These are phyloP conservation scores for Raffaelea ambrosiae DNA, from an alignment of 2,329 filamentous ascomycete genomes.

Conservation along the genomic window DNA sequence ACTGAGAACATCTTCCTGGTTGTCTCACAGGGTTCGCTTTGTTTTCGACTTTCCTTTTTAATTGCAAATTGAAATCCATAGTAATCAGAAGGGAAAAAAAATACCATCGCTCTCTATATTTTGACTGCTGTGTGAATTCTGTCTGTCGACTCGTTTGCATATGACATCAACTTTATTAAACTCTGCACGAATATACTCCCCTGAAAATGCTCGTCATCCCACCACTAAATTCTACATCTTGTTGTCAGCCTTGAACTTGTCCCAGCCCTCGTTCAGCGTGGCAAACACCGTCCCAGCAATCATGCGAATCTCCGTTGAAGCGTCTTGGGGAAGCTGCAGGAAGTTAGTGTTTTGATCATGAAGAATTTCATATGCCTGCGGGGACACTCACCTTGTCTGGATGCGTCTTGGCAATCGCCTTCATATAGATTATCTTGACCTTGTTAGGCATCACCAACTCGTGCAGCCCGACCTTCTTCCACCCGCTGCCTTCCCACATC, in stretches of 20 bases:
- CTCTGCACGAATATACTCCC: too few relatives aligned
- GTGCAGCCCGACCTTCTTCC: conserved; percentile 94
- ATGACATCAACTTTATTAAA: too few relatives aligned
- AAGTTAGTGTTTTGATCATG: neutral
- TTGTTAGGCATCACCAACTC: conserved; percentile 88
- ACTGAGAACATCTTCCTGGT: too few relatives aligned
- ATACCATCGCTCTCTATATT: too few relatives aligned
- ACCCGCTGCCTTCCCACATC: conserved; percentile 84
- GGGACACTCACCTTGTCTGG: conserved; percentile 91
- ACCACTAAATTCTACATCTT: conserved; percentile 36
- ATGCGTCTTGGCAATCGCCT: conserved; percentile 96
- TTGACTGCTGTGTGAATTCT: too few relatives aligned
- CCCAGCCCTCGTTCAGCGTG: conserved; percentile 64
- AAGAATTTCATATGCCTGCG: neutral
- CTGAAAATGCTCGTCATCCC: too few relatives aligned
- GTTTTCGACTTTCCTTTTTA: too few relatives aligned
- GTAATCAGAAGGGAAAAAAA: too few relatives aligned
- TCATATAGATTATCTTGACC: conserved; percentile 98
- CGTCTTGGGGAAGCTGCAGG: conserved; percentile 53
- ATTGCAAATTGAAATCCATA: too few relatives aligned
- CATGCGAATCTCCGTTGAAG: conserved; percentile 56
- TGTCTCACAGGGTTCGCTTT: too few relatives aligned
- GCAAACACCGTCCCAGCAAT: conserved; percentile 59
- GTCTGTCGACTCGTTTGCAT: too few relatives aligned
- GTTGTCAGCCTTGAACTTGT: conserved; percentile 64